These are phyloP conservation scores for Cetraspora pellucida DNA, from an alignment of 192 early-diverging fungal genomes.

Conservation along the genomic window DNA sequence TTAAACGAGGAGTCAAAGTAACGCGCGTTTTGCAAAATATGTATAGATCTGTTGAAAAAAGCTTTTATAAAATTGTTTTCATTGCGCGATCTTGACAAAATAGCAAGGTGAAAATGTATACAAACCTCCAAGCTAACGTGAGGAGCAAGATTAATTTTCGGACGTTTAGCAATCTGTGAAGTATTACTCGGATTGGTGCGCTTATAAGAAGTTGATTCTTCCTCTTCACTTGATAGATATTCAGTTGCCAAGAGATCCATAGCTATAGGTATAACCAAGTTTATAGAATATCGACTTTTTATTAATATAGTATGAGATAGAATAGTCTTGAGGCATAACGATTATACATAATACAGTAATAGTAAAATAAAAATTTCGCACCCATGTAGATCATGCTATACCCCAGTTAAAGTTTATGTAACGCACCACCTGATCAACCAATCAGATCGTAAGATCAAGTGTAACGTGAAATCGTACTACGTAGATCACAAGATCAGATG, in stretches of 20 bases:
- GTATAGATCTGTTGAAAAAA: background rate
- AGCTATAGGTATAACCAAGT: background rate
- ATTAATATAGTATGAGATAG: no score
- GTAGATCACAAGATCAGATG: no score
- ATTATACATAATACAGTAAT: no score
- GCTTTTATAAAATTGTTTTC: conserved; percentile 2
- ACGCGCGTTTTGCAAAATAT: background rate
- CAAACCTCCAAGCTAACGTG: conserved; percentile 57
- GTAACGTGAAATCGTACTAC: no score
- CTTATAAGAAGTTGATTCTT: background rate
- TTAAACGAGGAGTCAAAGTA: background rate
- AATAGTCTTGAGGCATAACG: no score
- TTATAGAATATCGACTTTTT: no score
- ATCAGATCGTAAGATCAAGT: no score
- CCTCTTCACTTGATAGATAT: background rate
- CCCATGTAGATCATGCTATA: no score
- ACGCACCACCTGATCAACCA: no score
- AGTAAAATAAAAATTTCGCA: no score
- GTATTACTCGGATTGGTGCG: background rate
- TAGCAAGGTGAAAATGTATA: background rate
- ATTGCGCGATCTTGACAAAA: background rate
- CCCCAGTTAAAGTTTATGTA: no score
- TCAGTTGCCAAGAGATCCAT: conserved; percentile 11
- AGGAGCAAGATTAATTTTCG: conserved; percentile 52
- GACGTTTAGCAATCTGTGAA: conserved; percentile 17